Conservation (phyloP, 2,329 filamentous ascomycete species). For the Hypoxylon rubiginosum region DNA sequence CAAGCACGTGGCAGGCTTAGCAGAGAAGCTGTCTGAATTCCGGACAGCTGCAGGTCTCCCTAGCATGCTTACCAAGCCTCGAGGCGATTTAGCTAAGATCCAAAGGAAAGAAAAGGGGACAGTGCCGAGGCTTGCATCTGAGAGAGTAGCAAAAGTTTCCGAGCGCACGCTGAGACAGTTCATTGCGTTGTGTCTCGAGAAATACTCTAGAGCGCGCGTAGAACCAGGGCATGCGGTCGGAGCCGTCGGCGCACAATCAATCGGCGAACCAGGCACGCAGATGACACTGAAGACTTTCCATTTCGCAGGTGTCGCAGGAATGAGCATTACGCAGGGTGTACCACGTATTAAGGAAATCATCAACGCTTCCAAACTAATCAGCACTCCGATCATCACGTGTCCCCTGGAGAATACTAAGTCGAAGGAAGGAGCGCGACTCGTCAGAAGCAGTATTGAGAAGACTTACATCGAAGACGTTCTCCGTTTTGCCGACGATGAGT, state of each 20-base stretch:
- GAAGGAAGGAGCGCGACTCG: conserved; percentile 85
- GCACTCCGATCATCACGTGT: conserved; percentile 93
- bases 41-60: conserved; percentile 67
- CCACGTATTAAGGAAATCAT: conserved; percentile 99
- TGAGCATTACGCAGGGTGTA: conserved; percentile 99
- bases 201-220: conserved; percentile 91
- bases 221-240: conserved; percentile 97
- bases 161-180: conserved; percentile 79
- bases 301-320: conserved; percentile 99
- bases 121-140: conserved; percentile 53
- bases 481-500: conserved; percentile 86
- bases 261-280: conserved; percentile 97
- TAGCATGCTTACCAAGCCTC: conserved; percentile 49
- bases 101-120: conserved; percentile 49
- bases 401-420: conserved; percentile 81
- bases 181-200: conserved; percentile 84
- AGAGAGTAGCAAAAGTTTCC: conserved; percentile 88
- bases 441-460: conserved; percentile 95
- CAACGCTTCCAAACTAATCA: conserved; percentile 95
- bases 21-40: conserved; percentile 69
- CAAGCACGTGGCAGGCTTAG: conserved; percentile 75
- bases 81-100: conserved; percentile 46
- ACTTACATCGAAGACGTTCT: conserved; percentile 88
- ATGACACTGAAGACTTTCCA: conserved; percentile 99
- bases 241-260: conserved; percentile 96